Conservation (phyloP, 441 rosid species). For the Rhodomyrtus psidioides region DNA sequence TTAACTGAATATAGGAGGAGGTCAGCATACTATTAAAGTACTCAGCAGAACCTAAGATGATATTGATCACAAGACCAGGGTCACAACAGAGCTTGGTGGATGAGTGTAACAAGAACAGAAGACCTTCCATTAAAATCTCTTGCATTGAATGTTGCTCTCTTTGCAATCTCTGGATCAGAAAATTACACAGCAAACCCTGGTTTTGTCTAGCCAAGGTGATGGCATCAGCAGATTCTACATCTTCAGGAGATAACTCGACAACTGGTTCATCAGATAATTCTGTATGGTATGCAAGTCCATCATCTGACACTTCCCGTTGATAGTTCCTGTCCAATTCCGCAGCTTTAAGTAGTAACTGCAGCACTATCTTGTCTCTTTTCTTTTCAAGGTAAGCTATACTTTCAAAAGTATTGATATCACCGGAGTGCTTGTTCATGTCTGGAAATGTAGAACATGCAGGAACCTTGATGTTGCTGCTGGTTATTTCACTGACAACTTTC, state of each 20-base stretch:
- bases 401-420: slow-evolving; percentile 28
- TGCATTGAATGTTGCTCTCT: slow-evolving; percentile 62
- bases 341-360: slow-evolving; percentile 67
- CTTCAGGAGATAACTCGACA: slow-evolving; percentile 42
- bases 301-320: slow-evolving; percentile 26
- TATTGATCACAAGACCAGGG: slow-evolving; percentile 53
- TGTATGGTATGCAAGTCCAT: slow-evolving; percentile 16
- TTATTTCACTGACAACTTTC: slow-evolving; percentile 13
- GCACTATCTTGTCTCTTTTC: slow-evolving; percentile 70
- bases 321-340: slow-evolving; percentile 61
- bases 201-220: slow-evolving; percentile 78
- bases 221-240: slow-evolving; percentile 56
- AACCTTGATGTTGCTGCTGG: slow-evolving; percentile 9
- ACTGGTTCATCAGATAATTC: slow-evolving; percentile 41
- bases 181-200: slow-evolving; percentile 56
- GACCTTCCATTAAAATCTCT: slow-evolving; percentile 71
- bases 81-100: slow-evolving; percentile 60
- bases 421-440: slow-evolving; percentile 21
- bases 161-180: slow-evolving; percentile 52
- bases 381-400: slow-evolving; percentile 51
- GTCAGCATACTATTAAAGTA: slow-evolving; percentile 48
- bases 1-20: slow-evolving; percentile 35
- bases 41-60: slow-evolving; percentile 57
- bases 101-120: slow-evolving; percentile 60
- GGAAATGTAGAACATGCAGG: slow-evolving; percentile 19